Evolutionary conservation across 257 asterid species (phyloP), one percentile per base, ranked within the genome.

Genomic region (Voacanga thouarsii): DNA sequence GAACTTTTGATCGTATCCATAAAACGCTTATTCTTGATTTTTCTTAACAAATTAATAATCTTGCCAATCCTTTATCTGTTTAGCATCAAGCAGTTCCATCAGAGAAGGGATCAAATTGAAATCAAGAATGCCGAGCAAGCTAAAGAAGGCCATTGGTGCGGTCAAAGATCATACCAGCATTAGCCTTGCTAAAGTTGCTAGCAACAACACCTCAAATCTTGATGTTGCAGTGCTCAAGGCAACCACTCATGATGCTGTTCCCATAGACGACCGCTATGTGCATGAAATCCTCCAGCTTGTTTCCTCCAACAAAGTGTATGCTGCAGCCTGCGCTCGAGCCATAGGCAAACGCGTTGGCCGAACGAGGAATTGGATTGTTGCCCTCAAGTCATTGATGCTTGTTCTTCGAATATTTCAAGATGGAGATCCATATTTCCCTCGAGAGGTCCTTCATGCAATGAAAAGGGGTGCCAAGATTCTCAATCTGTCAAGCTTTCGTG

Each of bases 81-180:
- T 18, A 21, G 26, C 16, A 51, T 14, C 15, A 51, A 51, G 57
- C 57, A 51, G 57, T 51, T 51, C 57, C 23, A 51, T 51, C 57
- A 0, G 23, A 19, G 24, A 55, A 55, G 16, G 61, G 61, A 55
- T 53, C 59, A 53, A 53, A 33, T 14, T 4, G 2, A 53, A 55
- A 55, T 51, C n/a, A 39, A 82, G 21, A 82, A 93, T 93, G 98
- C 82, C 98, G 76, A 92, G 97, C 92, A 93, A 92, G 89, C 89
- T 93, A 9, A 88, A 93, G 87, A 93, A 89, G 83, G 96, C 98
- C 16, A 92, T 93, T 71, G 92, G 86, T 6, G 96, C 93, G 24
- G 98, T 93, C 18, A 93, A 93, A 77, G 98, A 93, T 79, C 97
- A 89, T 75, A 93, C 98, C 24, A 93, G 98, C 93, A 91, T 93